Percentiles rank a stretch among this genome's conserved stretches.
Evolutionary conservation across 148 eudicot species (phyloP).

Genomic region (Arbutus unedo): DNA sequence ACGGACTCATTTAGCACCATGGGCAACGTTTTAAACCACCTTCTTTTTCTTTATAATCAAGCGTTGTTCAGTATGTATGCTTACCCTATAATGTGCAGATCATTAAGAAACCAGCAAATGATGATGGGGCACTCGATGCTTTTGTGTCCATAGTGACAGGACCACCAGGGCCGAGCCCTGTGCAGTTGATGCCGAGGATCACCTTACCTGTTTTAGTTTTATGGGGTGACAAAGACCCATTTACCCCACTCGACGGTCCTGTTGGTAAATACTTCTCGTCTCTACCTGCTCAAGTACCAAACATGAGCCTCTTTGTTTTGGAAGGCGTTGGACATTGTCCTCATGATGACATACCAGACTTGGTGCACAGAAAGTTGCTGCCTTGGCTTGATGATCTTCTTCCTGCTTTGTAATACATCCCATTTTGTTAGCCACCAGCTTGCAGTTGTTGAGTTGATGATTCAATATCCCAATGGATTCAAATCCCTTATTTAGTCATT

Average conservation of each 20-base stretch:
- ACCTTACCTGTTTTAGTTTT: constrained; percentile 58
- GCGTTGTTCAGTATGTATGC: background rate
- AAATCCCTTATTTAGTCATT: background rate
- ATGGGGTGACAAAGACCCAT: constrained; percentile 92
- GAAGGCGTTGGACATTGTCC: constrained; percentile 96
- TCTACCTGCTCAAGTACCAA: constrained; percentile 43
- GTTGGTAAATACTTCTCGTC: constrained; percentile 83
- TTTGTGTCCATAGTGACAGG: constrained; percentile 85
- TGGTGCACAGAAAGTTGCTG: constrained; percentile 76
- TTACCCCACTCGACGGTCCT: constrained; percentile 93
- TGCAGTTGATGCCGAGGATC: constrained; percentile 65
- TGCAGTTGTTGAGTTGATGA: background rate
- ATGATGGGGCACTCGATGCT: constrained; percentile 86
- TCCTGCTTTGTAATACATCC: constrained; percentile 7
- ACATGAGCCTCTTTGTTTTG: constrained; percentile 51
- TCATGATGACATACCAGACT: constrained; percentile 82
- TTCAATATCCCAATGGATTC: background rate
- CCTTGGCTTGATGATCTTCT: constrained; percentile 60
- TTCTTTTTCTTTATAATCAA: background rate
- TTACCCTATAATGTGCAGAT: constrained; percentile 42
- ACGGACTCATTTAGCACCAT: background rate
- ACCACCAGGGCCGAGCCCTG: constrained; percentile 90
- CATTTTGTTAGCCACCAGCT: background rate
- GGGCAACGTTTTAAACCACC: background rate
- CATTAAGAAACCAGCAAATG: constrained; percentile 73